Evolutionary conservation across 2,329 filamentous ascomycete species (phyloP).

Genomic region (Clonostachys solani): DNA sequence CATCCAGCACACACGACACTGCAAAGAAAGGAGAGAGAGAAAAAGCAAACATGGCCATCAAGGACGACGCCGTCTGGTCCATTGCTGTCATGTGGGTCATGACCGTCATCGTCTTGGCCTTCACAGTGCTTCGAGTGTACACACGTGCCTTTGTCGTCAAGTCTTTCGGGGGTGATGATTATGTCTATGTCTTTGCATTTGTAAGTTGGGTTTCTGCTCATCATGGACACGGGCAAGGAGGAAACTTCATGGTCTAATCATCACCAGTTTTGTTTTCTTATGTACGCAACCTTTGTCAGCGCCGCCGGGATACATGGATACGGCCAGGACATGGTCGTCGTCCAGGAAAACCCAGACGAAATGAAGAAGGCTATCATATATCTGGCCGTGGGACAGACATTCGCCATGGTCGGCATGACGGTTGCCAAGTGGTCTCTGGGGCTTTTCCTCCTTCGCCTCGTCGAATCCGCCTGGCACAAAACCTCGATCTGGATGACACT

Average conservation of each 20-base stretch:
- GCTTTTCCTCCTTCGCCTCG: conserved; percentile 25
- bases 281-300: conserved; percentile 15
- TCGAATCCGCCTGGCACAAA: conserved; percentile 18
- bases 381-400: conserved; percentile 20
- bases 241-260: conserved; percentile 18
- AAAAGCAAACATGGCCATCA: neutral
- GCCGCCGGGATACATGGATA: conserved; percentile 21
- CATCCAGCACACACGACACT: no score
- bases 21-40: no score
- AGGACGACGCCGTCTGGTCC: neutral
- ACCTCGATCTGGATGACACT: conserved; percentile 19
- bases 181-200: conserved; percentile 27
- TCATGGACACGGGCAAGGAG: conserved; percentile 27
- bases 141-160: conserved; percentile 26
- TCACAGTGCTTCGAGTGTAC: conserved; percentile 19
- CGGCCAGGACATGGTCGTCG: conserved; percentile 13
- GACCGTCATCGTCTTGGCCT: conserved; percentile 10
- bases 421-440: conserved; percentile 25
- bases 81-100: conserved; percentile 15
- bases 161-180: conserved; percentile 32
- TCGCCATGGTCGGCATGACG: conserved; percentile 25
- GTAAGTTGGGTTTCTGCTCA: conserved; percentile 20
- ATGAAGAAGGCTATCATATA: conserved; percentile 1
- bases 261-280: conserved; percentile 12
- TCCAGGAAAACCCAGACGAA: neutral